phyloP scores from a whole-genome alignment of 257 asterid species.

The Lithospermum erythrorhizon region DNA sequence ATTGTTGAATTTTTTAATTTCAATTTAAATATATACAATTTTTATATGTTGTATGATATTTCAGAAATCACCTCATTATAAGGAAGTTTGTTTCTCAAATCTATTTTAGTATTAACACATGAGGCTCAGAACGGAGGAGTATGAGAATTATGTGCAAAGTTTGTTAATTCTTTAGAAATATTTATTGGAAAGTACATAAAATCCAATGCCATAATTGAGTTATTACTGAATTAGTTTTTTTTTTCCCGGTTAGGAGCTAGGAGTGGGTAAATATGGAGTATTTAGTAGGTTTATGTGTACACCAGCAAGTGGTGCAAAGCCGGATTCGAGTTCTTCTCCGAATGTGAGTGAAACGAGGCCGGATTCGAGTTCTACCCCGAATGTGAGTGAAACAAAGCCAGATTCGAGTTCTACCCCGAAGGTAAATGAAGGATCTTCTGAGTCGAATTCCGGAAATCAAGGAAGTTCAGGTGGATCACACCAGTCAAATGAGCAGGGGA shows the following conservation, averaged over 20 bases:
- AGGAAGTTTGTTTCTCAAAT: no score
- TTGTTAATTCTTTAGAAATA: no score
- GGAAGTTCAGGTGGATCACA: slow-evolving; percentile 43
- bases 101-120: no score
- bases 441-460: slow-evolving; percentile 31
- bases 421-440: slow-evolving; percentile 28
- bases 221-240: no score
- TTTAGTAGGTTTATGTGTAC: background rate
- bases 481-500: slow-evolving; percentile 42
- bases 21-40: no score
- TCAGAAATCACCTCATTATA: no score
- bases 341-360: slow-evolving; percentile 22
- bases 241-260: background rate
- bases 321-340: slow-evolving; percentile 9
- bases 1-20: no score
- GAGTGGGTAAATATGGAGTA: background rate
- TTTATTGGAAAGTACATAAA: no score
- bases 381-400: slow-evolving; percentile 20
- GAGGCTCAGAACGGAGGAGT: no score
- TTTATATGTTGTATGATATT: no score
- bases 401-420: slow-evolving; percentile 5
- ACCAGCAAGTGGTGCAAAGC: slow-evolving; percentile 21
- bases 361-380: slow-evolving; percentile 7
- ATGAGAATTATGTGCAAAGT: no score
- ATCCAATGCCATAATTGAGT: no score